Percentiles rank a stretch among this genome's conserved stretches.
Evolutionary conservation across 2,329 filamentous ascomycete genomes (phyloP).

Genomic region (Hypoxylon sp.): DNA sequence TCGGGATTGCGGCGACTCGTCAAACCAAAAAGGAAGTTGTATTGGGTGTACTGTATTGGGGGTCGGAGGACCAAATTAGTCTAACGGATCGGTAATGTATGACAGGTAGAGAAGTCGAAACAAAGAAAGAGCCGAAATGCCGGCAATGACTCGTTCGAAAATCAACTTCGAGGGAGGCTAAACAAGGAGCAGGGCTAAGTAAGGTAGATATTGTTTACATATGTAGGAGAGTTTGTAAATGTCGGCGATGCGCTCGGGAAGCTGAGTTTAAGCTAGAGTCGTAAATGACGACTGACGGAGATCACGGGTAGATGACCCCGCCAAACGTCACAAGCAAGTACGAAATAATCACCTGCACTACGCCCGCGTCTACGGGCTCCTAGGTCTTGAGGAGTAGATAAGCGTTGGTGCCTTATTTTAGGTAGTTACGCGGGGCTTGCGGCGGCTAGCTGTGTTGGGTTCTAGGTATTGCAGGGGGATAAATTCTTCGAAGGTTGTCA

Average conservation of each 20-base stretch:
- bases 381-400: slow-evolving; percentile 6
- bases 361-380: slow-evolving; percentile 9
- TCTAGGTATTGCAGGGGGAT: slow-evolving; percentile 15
- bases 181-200: background rate
- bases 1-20: slow-evolving; percentile 15
- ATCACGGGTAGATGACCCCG: slow-evolving; percentile 44
- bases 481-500: slow-evolving; percentile 17
- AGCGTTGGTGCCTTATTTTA: slow-evolving; percentile 43
- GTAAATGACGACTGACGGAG: slow-evolving; percentile 38
- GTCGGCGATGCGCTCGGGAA: slow-evolving; percentile 14
- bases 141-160: slow-evolving; percentile 19
- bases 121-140: slow-evolving; percentile 27
- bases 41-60: slow-evolving; percentile 8
- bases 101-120: slow-evolving; percentile 6
- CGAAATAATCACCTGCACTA: slow-evolving; percentile 38
- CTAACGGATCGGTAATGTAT: background rate
- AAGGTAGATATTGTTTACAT: slow-evolving; percentile 7
- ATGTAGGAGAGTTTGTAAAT: slow-evolving; percentile 20
- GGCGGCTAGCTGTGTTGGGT: slow-evolving; percentile 23
- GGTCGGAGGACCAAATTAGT: slow-evolving; percentile 13
- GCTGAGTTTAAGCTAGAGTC: slow-evolving; percentile 37
- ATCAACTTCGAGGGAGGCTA: background rate
- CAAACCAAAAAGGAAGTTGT: slow-evolving; percentile 12
- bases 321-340: slow-evolving; percentile 43
- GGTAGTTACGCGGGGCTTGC: slow-evolving; percentile 37